Base-by-base conservation (phyloP, 352 stramenopile species). In the Phytopythium kandeliae region DNA sequence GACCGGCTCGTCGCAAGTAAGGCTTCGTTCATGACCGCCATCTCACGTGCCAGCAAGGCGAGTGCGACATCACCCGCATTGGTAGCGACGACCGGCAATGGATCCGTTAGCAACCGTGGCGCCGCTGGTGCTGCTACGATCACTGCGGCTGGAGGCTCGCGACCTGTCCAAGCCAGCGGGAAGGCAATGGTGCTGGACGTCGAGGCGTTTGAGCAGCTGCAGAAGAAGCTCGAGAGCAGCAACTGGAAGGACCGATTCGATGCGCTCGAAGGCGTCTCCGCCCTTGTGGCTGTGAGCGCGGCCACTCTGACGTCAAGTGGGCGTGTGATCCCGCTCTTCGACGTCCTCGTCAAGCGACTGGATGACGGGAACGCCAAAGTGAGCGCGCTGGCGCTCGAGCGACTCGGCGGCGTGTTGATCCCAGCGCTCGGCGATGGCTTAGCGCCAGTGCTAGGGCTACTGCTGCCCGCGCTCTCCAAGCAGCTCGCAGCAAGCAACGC, bases 161-260 rank as follows among this genome's bases (percentile, higher is more conserved):
- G 40, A 13, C 22, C 40, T 33, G 40, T 7, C 13, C 40, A 17
- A 46, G 2, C 1, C 22, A 33, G 22, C 21, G 40, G 40, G 22
- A 46, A 46, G 40, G 11, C 26, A 33, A 4, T 15, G 13, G 22
- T 30, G 19, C 37, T 86, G n/a, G 74, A 86, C 25, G 40, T 36
- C 12, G 67, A 80, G 1, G 55, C 58, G 12, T 46, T 92, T 12
- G 46, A 57, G 48, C 45, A 44, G n/a, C 48, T 92, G 12, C 54
- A 72, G 5, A 67, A 58, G 12, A 69, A 70, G 21, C 71, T 92
- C 16, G 67, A 85, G 6, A 89, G 75, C 45, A 78, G 56, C 56
- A 89, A 89, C 53, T 92, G 79, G 82, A 89, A 87, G 62, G 79
- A 89, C 41, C 78, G 82, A 0, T 82, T 81, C 22, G 74, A 90